A percentile compares a stretch with the other conserved stretches of the same genome.
These are phyloP conservation scores for Aspergillus kassunensis DNA, from an alignment of 495 filamentous ascomycete genomes.

Conservation along the genomic window DNA sequence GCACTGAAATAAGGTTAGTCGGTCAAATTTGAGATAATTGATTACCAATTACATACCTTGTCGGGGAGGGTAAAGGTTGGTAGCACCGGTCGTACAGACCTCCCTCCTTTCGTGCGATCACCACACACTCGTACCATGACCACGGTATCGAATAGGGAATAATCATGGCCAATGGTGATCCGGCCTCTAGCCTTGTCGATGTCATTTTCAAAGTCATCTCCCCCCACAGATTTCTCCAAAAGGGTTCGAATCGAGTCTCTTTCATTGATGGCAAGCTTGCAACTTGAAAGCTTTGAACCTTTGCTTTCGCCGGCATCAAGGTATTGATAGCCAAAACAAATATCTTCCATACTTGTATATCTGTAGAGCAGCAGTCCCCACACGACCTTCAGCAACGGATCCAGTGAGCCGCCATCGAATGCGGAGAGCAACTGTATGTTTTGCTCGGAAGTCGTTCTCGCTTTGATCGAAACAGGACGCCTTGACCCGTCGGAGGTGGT, in stretches of 20 bases:
- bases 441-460: constrained; percentile 28
- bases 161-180: constrained; percentile 13
- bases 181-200: constrained; percentile 1
- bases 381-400: constrained; percentile 41
- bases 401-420: constrained; percentile 26
- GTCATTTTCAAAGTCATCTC: constrained; percentile 9
- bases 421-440: constrained; percentile 35
- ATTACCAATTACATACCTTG: constrained; percentile 23
- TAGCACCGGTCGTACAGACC: constrained; percentile 26
- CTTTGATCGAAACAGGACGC: constrained; percentile 37
- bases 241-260: constrained; percentile 28
- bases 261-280: constrained; percentile 30
- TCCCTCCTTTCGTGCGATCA: constrained; percentile 14
- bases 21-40: background rate
- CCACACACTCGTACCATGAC: constrained; percentile 38
- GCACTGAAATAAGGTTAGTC: constrained; percentile 29
- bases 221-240: constrained; percentile 27
- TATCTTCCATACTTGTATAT: constrained; percentile 51
- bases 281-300: constrained; percentile 18
- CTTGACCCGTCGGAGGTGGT: constrained; percentile 28
- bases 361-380: constrained; percentile 53
- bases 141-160: constrained; percentile 37
- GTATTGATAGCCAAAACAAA: constrained; percentile 53
- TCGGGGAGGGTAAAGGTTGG: constrained; percentile 33
- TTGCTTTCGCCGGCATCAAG: constrained; percentile 24